Conservation (phyloP, 1,284 basidiomycete genomes). For the Irpex sp. region DNA sequence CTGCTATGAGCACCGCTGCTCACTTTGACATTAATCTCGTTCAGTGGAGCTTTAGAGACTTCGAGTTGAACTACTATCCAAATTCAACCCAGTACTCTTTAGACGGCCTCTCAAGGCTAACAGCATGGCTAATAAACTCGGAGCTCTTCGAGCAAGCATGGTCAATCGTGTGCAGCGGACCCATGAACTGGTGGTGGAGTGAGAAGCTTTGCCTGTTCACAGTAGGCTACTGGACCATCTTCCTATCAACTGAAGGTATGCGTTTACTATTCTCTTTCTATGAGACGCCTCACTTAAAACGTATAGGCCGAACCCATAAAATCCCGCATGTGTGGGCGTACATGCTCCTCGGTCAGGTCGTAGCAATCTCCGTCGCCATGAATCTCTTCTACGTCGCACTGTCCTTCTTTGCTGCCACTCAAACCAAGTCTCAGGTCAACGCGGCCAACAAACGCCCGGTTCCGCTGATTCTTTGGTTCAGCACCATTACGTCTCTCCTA, state of each 20-base stretch:
- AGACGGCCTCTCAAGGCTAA: conserved; percentile 30
- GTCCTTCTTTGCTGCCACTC: conserved; percentile 29
- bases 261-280: conserved; percentile 2
- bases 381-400: conserved; percentile 64
- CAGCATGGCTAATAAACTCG: conserved; percentile 55
- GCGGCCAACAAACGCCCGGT: conserved; percentile 7
- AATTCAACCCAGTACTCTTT: background rate
- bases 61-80: conserved; percentile 24
- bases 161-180: conserved; percentile 40
- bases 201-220: conserved; percentile 69
- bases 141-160: conserved; percentile 64
- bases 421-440: conserved; percentile 8
- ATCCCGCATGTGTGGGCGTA: conserved; percentile 61
- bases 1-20: background rate
- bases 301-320: conserved; percentile 37
- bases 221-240: conserved; percentile 55
- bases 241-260: conserved; percentile 54
- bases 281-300: background rate
- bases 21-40: background rate
- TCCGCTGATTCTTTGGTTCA: conserved; percentile 33
- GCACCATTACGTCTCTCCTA: conserved; percentile 42
- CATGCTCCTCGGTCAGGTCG: conserved; percentile 72
- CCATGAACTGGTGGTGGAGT: conserved; percentile 70
- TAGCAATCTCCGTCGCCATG: conserved; percentile 67
- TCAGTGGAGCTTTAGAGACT: conserved; percentile 52